Evolutionary conservation across 2,329 filamentous ascomycete genomes (phyloP).

Genomic region (Aspergillus neotritici): DNA sequence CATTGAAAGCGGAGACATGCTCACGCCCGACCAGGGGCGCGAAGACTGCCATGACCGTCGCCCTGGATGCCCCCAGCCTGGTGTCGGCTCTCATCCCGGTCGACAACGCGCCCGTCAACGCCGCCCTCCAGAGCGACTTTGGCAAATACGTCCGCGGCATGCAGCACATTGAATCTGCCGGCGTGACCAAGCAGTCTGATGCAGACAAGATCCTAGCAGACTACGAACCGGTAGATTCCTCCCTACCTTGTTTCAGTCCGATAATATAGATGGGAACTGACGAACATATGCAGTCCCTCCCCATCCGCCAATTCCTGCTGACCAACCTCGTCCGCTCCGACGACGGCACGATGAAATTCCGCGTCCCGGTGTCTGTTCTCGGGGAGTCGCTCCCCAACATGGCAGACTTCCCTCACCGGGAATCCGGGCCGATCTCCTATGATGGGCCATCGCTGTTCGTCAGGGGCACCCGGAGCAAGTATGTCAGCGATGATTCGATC

Average conservation of each 20-base stretch:
- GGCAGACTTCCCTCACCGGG: constrained; percentile 81
- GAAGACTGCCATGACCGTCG: constrained; percentile 85
- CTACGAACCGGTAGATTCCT: constrained; percentile 60
- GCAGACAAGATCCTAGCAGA: constrained; percentile 72
- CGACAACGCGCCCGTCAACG: constrained; percentile 87
- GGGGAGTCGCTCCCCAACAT: constrained; percentile 64
- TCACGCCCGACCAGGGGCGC: constrained; percentile 59
- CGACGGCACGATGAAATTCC: constrained; percentile 61
- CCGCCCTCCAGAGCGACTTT: constrained; percentile 68
- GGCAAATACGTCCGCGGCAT: constrained; percentile 76
- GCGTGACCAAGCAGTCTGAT: constrained; percentile 64
- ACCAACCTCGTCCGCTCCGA: constrained; percentile 67
- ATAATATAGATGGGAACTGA: neutral
- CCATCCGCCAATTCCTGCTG: constrained; percentile 85
- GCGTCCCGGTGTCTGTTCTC: constrained; percentile 70
- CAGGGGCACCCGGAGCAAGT: constrained; percentile 36
- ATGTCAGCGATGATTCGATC: constrained; percentile 37
- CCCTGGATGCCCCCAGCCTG: constrained; percentile 62
- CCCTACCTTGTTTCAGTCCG: neutral
- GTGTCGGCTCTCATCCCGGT: constrained; percentile 72
- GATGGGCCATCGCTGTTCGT: constrained; percentile 76
- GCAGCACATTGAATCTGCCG: constrained; percentile 67
- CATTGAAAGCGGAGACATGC: no score
- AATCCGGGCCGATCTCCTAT: constrained; percentile 63
- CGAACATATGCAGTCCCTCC: constrained; percentile 48